Percentiles rank a stretch among this genome's conserved stretches.
Conservation (phyloP, 441 rosid species). For the Croton setiger region DNA sequence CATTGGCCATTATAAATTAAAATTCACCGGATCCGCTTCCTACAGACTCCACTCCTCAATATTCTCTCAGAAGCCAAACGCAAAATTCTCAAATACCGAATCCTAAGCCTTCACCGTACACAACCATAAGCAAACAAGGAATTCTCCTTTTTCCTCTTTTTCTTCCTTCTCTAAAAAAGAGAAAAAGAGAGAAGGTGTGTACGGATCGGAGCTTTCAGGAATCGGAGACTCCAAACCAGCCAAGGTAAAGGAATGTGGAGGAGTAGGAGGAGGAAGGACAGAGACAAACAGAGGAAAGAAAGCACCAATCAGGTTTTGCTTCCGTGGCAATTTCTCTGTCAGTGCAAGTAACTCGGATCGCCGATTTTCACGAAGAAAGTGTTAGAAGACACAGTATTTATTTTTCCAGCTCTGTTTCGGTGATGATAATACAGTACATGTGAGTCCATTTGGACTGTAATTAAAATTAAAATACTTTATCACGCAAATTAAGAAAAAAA, state of each 20-base stretch:
- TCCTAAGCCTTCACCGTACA: background rate
- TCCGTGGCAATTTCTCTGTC: background rate
- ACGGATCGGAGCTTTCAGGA: conserved; percentile 2
- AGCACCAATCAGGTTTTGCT: background rate
- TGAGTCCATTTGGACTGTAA: too few relatives aligned
- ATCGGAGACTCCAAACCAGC: background rate
- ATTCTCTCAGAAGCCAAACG: too few relatives aligned
- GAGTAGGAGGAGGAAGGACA: background rate
- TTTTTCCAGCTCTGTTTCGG: background rate
- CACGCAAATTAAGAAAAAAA: too few relatives aligned
- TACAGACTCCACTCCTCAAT: background rate
- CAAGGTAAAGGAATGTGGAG: background rate
- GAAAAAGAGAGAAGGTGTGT: background rate
- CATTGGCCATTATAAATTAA: conserved; percentile 4
- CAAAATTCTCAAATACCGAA: background rate
- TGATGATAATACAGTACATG: background rate
- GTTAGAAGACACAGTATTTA: background rate
- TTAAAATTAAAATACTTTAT: too few relatives aligned
- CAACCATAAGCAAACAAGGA: background rate
- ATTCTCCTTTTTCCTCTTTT: background rate
- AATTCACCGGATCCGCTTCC: conserved; percentile 10
- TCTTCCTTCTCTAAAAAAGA: background rate
- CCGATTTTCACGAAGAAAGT: background rate
- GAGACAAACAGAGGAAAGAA: background rate
- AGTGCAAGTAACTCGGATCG: background rate